Percentiles rank a stretch among this genome's conserved stretches.
phyloP scores from a whole-genome alignment of 2,329 filamentous ascomycete species.

The Tolypocladium album region DNA sequence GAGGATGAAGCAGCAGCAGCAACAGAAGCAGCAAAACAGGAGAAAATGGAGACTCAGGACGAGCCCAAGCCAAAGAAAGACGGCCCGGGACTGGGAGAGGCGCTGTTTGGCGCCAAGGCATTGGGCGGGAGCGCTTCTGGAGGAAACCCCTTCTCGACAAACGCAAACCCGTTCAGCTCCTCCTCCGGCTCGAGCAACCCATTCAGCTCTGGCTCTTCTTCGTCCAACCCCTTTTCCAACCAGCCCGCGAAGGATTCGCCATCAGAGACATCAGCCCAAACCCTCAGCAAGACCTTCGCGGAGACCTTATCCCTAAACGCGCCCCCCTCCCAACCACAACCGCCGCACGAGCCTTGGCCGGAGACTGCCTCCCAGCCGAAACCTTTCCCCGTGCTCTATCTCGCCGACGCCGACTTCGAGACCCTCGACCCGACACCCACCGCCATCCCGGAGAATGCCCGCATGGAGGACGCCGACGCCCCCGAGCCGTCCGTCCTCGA shows the following conservation, averaged over 20 bases:
- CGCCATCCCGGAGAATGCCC: slow-evolving; percentile 38
- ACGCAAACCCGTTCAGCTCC: slow-evolving; percentile 36
- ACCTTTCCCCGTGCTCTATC: slow-evolving; percentile 67
- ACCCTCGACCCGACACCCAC: slow-evolving; percentile 54
- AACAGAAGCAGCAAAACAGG: slow-evolving; percentile 5
- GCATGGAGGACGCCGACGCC: slow-evolving; percentile 28
- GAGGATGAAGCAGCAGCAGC: slow-evolving; percentile 23
- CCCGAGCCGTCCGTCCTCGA: slow-evolving; percentile 42
- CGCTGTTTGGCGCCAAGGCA: slow-evolving; percentile 57
- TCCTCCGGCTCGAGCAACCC: slow-evolving; percentile 15
- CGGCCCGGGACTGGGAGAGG: slow-evolving; percentile 47
- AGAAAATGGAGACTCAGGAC: slow-evolving; percentile 18
- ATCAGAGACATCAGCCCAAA: slow-evolving; percentile 14
- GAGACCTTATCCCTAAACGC: slow-evolving; percentile 67
- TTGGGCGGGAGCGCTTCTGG: slow-evolving; percentile 23
- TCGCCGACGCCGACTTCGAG: slow-evolving; percentile 86
- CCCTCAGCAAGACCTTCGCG: slow-evolving; percentile 54
- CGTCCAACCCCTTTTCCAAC: slow-evolving; percentile 18
- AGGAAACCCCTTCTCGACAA: slow-evolving; percentile 51
- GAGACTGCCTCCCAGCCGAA: slow-evolving; percentile 48
- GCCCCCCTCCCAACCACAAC: slow-evolving; percentile 20
- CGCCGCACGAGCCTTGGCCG: slow-evolving; percentile 65
- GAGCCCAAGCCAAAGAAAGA: slow-evolving; percentile 22
- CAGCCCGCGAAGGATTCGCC: slow-evolving; percentile 20
- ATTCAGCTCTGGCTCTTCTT: slow-evolving; percentile 13